Evolutionary conservation across 768 basidiomycete genomes (phyloP), one percentile per base, ranked within the genome.

Genomic region (Suillus weaverae): DNA sequence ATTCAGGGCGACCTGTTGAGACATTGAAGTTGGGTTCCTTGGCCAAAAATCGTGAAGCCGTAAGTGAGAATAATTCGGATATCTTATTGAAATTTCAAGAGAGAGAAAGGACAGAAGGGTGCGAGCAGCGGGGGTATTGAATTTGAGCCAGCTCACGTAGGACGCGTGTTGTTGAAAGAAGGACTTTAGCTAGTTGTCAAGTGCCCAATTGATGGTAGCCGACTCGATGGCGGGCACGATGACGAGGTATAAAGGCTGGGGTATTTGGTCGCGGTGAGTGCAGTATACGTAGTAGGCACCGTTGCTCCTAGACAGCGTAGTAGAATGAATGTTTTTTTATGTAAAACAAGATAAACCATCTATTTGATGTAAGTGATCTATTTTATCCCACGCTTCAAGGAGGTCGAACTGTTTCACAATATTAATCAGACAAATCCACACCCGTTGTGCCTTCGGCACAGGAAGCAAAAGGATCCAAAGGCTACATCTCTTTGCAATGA

Each of bases 11-110:
- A 41, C 32, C 36, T 57, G 62, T 16, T 67, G 68, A 2, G 73
- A 39, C 72, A 73, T 71, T 56, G 44, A 41, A 60, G 48, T 55
- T 44, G 60, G 11, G 63, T 14, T 32, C 32, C 32, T 43, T 9
- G 10, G 63, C 11, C 14, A 30, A 44, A 9, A 61, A 64, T 38
- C 50, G 30, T 36, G 63, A n/a, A 56, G 53, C 26, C 26, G 61
- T 60, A 65, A 60, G 26, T 33, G 22, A n/a, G n/a, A 13, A 33
- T 13, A 7, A 36, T 35, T 36, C 5, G 6, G 20, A 54, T 36
- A 57, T 18, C 20, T 16, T 26, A 32, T 22, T 39, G 33, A 41
- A 33, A 38, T 18, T 18, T 16, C 11, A 43, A 67, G 18, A 32
- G 39, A 59, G 26, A 36, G 54, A 62, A 62, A 62, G 3, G 60